Evolutionary conservation across 306 rosid genomes (phyloP), one percentile per base, ranked within the genome.

Genomic region (Citrullus colocynthis): DNA sequence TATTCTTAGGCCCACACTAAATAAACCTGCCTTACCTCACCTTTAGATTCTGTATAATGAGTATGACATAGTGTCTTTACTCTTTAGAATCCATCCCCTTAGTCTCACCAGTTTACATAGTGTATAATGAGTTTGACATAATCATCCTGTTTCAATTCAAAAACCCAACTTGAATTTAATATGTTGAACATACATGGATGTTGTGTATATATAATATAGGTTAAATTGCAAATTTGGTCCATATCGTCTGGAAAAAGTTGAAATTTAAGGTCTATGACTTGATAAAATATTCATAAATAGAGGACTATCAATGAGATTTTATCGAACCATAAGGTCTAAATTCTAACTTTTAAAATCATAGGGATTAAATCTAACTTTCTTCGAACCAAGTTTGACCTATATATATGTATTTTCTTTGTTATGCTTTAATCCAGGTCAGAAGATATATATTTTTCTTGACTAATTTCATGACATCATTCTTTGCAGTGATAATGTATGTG

Each of bases 401-500:
- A 36, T 18, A 36, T 36, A 36, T 36, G 0, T 36, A 4, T 54
- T 42, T 39, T 11, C 37, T 36, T 57, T 51, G 44, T 24, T 15
- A 8, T 36, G 41, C 65, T 21, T 7, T 36, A 6, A 64, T 64
- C 42, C 37, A 39, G 21, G 56, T 18, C 52, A 18, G 62, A 69
- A 64, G 59, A 44, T 41, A 49, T 58, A 65, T 34, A n/a, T 44
- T 17, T 45, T 59, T 57, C 42, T 57, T 78, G 41, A 63, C 75
- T 70, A 45, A 36, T 80, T 15, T 45, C 76, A 21, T 41, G 72
- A 59, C 69, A 79, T 54, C 81, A 85, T 78, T 83, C 84, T 85
- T 83, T 77, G 91, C 90, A 93, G 98, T 83, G 17, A 80, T 91
- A 78, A 85, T 90, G 52, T 89, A 89, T n/a, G 91, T 93, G 85